Evolutionary conservation across 495 filamentous ascomycete genomes (phyloP).

Genomic region (Penicillium odoratum): DNA sequence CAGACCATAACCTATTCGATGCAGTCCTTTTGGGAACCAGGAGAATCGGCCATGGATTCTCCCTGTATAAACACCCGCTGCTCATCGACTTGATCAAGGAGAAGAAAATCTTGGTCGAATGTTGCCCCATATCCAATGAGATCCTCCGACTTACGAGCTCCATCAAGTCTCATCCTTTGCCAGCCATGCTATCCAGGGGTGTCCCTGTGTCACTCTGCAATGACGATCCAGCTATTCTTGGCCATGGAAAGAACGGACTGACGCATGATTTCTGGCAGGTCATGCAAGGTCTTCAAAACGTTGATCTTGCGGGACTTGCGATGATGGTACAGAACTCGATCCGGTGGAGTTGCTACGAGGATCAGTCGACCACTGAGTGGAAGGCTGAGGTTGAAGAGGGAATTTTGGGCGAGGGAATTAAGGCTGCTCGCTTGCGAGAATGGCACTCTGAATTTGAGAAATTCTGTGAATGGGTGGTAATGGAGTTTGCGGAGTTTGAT

Average conservation of each 20-base stretch:
- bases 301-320: constrained; percentile 69
- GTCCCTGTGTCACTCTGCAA: constrained; percentile 68
- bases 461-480: constrained; percentile 89
- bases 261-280: constrained; percentile 93
- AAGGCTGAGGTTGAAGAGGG: constrained; percentile 68
- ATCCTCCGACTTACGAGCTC: constrained; percentile 74
- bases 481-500: constrained; percentile 69
- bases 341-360: constrained; percentile 84
- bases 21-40: constrained; percentile 83
- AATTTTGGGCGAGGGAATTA: constrained; percentile 68
- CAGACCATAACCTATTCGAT: constrained; percentile 87
- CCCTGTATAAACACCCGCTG: constrained; percentile 87
- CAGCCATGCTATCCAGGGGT: constrained; percentile 80
- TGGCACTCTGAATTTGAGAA: constrained; percentile 82
- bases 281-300: constrained; percentile 79
- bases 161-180: constrained; percentile 77
- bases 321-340: constrained; percentile 91
- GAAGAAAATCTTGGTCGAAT: constrained; percentile 83
- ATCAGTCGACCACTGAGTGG: constrained; percentile 70
- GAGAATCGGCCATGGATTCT: constrained; percentile 85
- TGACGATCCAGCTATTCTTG: constrained; percentile 81
- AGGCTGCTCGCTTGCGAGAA: constrained; percentile 69
- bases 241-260: constrained; percentile 72
- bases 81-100: constrained; percentile 85
- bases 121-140: constrained; percentile 84